A percentile compares a stretch with the other conserved stretches of the same genome.
Evolutionary conservation across 176 grass and related monocot species (phyloP).

Genomic region (Aegilops longissima): DNA sequence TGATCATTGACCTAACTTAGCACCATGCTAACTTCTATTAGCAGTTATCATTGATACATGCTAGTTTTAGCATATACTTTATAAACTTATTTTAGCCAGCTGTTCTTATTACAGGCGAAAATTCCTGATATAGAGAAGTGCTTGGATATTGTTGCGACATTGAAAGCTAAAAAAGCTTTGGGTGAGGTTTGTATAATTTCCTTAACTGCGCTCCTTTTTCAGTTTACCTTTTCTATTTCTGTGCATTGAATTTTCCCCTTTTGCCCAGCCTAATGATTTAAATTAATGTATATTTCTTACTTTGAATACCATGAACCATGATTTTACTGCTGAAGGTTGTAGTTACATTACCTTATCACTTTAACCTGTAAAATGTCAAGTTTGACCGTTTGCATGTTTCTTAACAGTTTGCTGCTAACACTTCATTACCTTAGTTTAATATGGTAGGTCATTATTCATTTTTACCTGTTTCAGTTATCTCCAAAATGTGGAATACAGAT

Average conservation of each 20-base stretch:
- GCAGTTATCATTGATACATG: not conserved
- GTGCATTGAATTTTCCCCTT: not conserved
- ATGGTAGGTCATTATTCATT: not conserved
- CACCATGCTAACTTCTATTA: not conserved
- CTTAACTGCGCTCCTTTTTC: not conserved
- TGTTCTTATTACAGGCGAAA: constrained; percentile 70
- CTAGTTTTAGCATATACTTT: not conserved
- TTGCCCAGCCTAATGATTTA: not conserved
- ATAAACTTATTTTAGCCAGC: not conserved
- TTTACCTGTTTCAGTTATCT: not conserved
- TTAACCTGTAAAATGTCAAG: not conserved
- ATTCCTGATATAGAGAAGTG: constrained; percentile 98
- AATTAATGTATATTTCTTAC: not conserved
- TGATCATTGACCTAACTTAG: not conserved
- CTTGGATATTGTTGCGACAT: constrained; percentile 72
- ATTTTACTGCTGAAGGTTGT: not conserved
- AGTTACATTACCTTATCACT: not conserved
- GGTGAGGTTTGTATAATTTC: constrained; percentile 72
- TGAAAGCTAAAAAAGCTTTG: constrained; percentile 73
- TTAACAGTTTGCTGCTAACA: not conserved
- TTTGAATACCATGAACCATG: not conserved
- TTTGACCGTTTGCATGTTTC: not conserved
- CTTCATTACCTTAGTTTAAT: not conserved
- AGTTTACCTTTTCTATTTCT: not conserved
- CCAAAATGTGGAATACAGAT: not conserved